phyloP scores from a whole-genome alignment of 1,284 basidiomycete species.

The Hortiboletus rubellus region DNA sequence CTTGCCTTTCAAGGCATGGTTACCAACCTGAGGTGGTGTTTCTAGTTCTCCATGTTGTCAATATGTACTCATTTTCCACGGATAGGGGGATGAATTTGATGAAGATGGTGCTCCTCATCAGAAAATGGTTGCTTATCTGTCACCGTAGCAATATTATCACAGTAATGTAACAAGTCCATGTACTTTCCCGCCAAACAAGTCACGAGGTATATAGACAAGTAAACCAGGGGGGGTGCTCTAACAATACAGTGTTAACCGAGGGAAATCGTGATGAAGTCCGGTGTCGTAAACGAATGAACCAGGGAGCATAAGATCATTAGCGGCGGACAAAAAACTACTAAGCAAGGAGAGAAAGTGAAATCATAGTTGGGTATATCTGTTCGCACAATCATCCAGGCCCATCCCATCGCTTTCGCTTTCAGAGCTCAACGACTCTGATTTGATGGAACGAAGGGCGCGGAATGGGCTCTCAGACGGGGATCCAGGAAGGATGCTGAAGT shows the following conservation, averaged over 20 bases:
- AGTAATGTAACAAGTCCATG: slow-evolving; percentile 28
- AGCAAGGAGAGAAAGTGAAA: slow-evolving; percentile 7
- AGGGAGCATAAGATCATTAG: slow-evolving; percentile 22
- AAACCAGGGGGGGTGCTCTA: slow-evolving; percentile 36
- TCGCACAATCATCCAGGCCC: slow-evolving; percentile 46
- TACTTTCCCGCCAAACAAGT: slow-evolving; percentile 15
- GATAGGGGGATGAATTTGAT: slow-evolving; percentile 72
- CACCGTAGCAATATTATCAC: slow-evolving; percentile 37
- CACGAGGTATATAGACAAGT: slow-evolving; percentile 37
- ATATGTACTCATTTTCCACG: slow-evolving; percentile 19
- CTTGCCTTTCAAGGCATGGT: slow-evolving; percentile 54
- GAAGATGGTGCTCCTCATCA: slow-evolving; percentile 82
- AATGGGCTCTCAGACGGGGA: slow-evolving; percentile 50
- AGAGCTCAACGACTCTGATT: slow-evolving; percentile 53
- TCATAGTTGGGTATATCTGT: slow-evolving; percentile 35
- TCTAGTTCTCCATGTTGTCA: slow-evolving; percentile 15
- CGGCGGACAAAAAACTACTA: slow-evolving; percentile 1
- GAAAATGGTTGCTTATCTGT: slow-evolving; percentile 63
- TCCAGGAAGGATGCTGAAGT: slow-evolving; percentile 72
- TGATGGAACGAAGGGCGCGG: slow-evolving; percentile 52
- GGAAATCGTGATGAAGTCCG: slow-evolving; percentile 30
- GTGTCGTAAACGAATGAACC: slow-evolving; percentile 34
- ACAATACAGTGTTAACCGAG: slow-evolving; percentile 40
- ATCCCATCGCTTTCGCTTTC: slow-evolving; percentile 68
- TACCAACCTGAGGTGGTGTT: slow-evolving; percentile 57